Evolutionary conservation across 2,329 filamentous ascomycete species (phyloP).

Genomic region (Chaetomiaceae sp.): DNA sequence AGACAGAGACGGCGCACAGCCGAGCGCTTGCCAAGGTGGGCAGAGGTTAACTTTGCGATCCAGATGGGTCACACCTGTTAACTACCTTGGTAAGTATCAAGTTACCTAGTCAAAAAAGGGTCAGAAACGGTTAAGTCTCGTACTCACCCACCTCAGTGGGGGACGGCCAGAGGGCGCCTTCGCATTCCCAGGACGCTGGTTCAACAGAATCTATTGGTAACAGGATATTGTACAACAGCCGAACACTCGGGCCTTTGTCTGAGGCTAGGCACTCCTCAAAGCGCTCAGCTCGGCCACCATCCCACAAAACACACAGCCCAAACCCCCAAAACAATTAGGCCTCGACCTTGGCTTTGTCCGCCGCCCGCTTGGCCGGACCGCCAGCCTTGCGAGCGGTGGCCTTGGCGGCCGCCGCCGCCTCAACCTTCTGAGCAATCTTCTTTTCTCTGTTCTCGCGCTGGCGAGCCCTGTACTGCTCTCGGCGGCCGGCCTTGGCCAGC

Average conservation of each 20-base stretch:
- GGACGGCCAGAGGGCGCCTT: too few species aligned
- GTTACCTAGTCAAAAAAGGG: too few species aligned
- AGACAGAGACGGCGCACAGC: conserved; percentile 2
- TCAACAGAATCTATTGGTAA: conserved; percentile 15
- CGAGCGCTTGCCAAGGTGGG: neutral
- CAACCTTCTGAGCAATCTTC: conserved; percentile 20
- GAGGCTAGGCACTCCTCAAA: neutral
- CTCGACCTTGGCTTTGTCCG: conserved; percentile 13
- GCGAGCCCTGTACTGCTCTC: conserved; percentile 23
- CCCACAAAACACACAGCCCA: neutral
- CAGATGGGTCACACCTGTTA: too few species aligned
- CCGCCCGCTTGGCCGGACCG: conserved; percentile 9
- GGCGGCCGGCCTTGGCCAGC: conserved; percentile 23
- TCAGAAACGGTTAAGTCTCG: too few species aligned
- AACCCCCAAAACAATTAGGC: neutral
- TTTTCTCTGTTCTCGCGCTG: conserved; percentile 25
- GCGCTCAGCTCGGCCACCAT: neutral
- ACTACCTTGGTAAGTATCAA: too few species aligned
- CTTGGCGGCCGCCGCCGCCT: conserved; percentile 14
- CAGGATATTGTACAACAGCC: conserved; percentile 18
- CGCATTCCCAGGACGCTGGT: neutral
- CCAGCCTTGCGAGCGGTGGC: conserved; percentile 6
- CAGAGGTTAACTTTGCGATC: too few species aligned
- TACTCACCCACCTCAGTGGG: too few species aligned
- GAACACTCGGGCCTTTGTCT: neutral